A percentile compares a stretch with the other conserved stretches of the same genome.
phyloP scores from a whole-genome alignment of 371 early-diverging fungal species.

The Rhizopus sp. region DNA sequence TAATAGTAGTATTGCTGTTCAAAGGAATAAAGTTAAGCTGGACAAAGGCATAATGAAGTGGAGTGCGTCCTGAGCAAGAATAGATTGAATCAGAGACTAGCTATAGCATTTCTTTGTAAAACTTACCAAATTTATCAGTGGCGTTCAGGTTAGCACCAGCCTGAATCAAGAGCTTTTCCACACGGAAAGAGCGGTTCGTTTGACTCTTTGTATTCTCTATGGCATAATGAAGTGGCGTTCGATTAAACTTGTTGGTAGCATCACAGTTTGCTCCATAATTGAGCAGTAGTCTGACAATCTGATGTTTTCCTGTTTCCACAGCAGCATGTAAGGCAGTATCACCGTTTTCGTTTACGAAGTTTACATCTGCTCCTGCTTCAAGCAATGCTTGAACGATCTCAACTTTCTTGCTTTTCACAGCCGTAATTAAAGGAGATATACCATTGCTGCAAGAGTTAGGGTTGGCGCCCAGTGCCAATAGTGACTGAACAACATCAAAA shows the following conservation, averaged over 20 bases:
- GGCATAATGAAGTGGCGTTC: conserved; percentile 60
- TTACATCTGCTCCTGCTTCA: conserved; percentile 20
- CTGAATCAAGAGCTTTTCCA: conserved; percentile 51
- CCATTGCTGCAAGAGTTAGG: conserved; percentile 19
- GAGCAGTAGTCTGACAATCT: conserved; percentile 44
- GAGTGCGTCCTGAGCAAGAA: conserved; percentile 47
- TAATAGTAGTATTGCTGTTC: conserved; percentile 30
- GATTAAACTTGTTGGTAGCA: conserved; percentile 23
- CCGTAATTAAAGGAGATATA: conserved; percentile 19
- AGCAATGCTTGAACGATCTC: conserved; percentile 19
- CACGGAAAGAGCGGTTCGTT: conserved; percentile 53
- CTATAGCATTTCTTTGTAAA: conserved; percentile 1
- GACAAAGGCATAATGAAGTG: conserved; percentile 57
- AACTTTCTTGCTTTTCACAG: conserved; percentile 20
- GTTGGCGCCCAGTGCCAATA: conserved; percentile 35
- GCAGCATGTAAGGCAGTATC: conserved; percentile 49
- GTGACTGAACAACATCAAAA: conserved; percentile 17
- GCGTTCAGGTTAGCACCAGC: conserved; percentile 51
- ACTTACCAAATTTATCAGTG: conserved; percentile 45
- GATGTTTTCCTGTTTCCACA: conserved; percentile 37
- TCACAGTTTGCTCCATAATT: conserved; percentile 39
- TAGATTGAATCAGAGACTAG: neutral
- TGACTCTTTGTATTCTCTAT: conserved; percentile 50
- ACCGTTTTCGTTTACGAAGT: conserved; percentile 17
- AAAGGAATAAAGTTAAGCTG: conserved; percentile 42